Conservation (phyloP, 108 stramenopile genomes). For the Nitzschia sp. region DNA sequence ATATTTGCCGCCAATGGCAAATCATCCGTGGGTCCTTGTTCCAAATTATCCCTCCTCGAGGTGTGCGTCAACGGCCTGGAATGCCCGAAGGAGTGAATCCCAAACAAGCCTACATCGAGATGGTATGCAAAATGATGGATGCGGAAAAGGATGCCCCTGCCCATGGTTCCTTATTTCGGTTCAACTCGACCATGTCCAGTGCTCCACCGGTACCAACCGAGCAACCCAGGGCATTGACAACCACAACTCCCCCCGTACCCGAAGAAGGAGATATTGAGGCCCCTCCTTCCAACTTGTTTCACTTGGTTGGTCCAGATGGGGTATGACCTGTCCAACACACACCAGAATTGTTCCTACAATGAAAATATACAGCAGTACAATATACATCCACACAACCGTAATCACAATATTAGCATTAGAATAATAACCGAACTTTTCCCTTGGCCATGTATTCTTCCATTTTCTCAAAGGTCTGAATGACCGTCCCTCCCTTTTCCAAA, state of each 20-base stretch:
- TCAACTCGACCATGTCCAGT: no score
- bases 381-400: no score
- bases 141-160: neutral
- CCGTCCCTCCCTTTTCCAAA: constrained; percentile 49
- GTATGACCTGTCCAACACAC: no score
- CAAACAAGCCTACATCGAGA: constrained; percentile 19
- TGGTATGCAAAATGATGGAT: constrained; percentile 9
- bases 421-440: constrained; percentile 51
- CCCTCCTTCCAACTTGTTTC: no score
- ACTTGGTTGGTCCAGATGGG: no score
- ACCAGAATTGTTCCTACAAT: no score
- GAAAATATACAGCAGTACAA: no score
- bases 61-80: constrained; percentile 28
- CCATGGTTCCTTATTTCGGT: neutral
- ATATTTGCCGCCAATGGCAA: neutral
- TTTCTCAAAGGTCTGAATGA: constrained; percentile 59
- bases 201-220: no score
- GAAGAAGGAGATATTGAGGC: no score
- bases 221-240: no score
- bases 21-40: constrained; percentile 15
- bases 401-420: neutral
- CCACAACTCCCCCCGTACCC: no score
- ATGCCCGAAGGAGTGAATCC: constrained; percentile 17
- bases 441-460: constrained; percentile 54
- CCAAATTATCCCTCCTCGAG: constrained; percentile 20